These are phyloP conservation scores for Thalassiosira livingstoniorum DNA, from an alignment of 352 stramenopile species.

Conservation along the genomic window DNA sequence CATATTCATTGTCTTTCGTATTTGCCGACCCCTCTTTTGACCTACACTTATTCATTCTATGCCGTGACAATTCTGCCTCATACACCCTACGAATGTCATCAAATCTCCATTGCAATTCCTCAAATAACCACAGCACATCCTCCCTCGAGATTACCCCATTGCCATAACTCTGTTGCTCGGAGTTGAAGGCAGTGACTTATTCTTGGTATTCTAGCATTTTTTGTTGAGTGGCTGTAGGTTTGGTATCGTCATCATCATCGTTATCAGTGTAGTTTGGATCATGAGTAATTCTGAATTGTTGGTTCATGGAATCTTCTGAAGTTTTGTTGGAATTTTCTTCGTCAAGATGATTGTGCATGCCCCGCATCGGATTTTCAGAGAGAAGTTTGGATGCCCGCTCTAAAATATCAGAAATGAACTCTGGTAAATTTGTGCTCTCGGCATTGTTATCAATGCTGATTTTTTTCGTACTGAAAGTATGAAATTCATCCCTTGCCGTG, in stretches of 20 bases:
- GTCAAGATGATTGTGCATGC: neutral
- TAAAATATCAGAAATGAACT: neutral
- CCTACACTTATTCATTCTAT: neutral
- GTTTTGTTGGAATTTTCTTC: neutral
- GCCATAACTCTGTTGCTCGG: conserved; percentile 28
- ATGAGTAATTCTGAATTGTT: conserved; percentile 3
- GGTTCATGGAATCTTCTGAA: neutral
- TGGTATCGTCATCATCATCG: neutral
- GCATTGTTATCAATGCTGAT: neutral
- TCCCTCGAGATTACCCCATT: conserved; percentile 32
- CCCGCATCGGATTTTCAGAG: too few species aligned
- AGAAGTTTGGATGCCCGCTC: conserved; percentile 15
- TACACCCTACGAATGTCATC: conserved; percentile 41
- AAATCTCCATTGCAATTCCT: conserved; percentile 54
- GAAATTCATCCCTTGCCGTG: neutral
- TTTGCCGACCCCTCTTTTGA: neutral
- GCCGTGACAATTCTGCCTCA: conserved; percentile 2
- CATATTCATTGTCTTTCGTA: neutral
- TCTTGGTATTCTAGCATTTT: conserved; percentile 49
- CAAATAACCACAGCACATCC: conserved; percentile 55
- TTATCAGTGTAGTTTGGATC: neutral
- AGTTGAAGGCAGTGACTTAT: conserved; percentile 42
- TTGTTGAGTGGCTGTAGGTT: conserved; percentile 1
- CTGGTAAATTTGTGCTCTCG: too few species aligned
- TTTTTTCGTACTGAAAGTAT: neutral